These are phyloP conservation scores for Amanita pallidorosea DNA, from an alignment of 768 basidiomycete species.

Conservation along the genomic window DNA sequence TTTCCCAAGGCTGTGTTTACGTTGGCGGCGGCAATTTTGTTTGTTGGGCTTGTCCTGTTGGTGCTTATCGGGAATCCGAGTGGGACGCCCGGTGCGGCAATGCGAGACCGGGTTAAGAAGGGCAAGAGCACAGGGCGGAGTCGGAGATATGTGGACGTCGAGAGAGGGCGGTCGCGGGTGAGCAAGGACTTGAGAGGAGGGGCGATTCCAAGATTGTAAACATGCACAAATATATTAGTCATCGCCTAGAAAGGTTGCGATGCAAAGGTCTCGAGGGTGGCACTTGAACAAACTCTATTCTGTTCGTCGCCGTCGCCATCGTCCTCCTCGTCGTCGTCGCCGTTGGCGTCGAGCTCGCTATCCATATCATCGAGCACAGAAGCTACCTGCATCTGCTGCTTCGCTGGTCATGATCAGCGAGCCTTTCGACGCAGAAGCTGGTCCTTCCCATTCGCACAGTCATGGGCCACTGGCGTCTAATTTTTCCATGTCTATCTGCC, in stretches of 20 bases:
- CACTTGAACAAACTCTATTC: slow-evolving; percentile 4
- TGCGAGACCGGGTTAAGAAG: slow-evolving; percentile 7
- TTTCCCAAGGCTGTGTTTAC: slow-evolving; percentile 67
- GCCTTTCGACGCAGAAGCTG: slow-evolving; percentile 48
- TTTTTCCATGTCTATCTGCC: slow-evolving; percentile 18
- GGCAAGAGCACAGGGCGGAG: slow-evolving; percentile 13
- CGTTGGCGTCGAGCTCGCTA: slow-evolving; percentile 13
- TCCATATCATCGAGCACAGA: slow-evolving; percentile 10
- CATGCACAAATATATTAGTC: slow-evolving; percentile 4
- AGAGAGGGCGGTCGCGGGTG: slow-evolving; percentile 34
- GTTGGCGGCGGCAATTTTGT: slow-evolving; percentile 39
- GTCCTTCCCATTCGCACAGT: slow-evolving; percentile 36
- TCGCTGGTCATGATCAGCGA: slow-evolving; percentile 25
- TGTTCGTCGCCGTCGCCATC: background rate
- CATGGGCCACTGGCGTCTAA: slow-evolving; percentile 10
- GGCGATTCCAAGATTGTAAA: slow-evolving; percentile 14
- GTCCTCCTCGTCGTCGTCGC: slow-evolving; percentile 7
- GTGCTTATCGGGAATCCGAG: slow-evolving; percentile 29
- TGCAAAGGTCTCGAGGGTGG: background rate
- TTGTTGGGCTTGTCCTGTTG: slow-evolving; percentile 24
- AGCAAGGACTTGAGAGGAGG: slow-evolving; percentile 39
- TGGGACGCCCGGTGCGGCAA: slow-evolving; percentile 9
- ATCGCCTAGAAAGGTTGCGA: background rate
- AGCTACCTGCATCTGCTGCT: background rate
- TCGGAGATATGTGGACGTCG: slow-evolving; percentile 15